Base-by-base conservation (phyloP, 768 basidiomycete genomes). In the Pleurotus tuber-regium region DNA sequence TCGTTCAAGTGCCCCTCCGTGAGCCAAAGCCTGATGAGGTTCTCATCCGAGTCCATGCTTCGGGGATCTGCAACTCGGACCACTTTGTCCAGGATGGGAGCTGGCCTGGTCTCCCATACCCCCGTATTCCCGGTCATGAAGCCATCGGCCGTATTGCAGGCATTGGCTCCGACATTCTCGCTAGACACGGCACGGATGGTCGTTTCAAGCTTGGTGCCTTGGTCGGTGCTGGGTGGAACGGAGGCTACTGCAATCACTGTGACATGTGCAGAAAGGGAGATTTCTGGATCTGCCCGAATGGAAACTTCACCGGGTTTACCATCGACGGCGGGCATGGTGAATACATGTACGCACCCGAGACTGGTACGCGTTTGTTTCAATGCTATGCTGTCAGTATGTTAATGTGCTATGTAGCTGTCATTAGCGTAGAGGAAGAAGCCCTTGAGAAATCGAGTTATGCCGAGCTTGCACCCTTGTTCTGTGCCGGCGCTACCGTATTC, bases 311-410 rank as follows among this genome's bases (percentile, higher is more conserved):
- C n/a, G 51, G 51, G 8, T 52, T 52, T 21, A 52, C 51, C 24
- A 23, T 52, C 33, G 51, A 52, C 31, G 51, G 51, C n/a, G 51
- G 51, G 4, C 51, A 52, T 28, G 51, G 43, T 4, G 51, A 52
- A 47, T 52, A 52, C 30, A 36, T 52, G 42, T 52, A 52, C 18
- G 51, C 51, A 6, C 42, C 26, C 14, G 41, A 44, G 29, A 52
- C 51, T n/a, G 35, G 51, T 52, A 28, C 6, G 51, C 47, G 12
- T 16, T 36, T 5, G 4, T 4, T 24, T 36, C 12, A 14, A 18
- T 25, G 5, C n/a, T 3, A 6, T 5, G 23, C 25, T 39, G 10
- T 40, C 3, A 28, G 14, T 18, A 23, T 50, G 11, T 14, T 42
- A 14, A 23, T n/a, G 16, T 38, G 4, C 19, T 14, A 48, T 35